Conservation (phyloP, 1,284 basidiomycete genomes). For the Neolentinus lepideus region DNA sequence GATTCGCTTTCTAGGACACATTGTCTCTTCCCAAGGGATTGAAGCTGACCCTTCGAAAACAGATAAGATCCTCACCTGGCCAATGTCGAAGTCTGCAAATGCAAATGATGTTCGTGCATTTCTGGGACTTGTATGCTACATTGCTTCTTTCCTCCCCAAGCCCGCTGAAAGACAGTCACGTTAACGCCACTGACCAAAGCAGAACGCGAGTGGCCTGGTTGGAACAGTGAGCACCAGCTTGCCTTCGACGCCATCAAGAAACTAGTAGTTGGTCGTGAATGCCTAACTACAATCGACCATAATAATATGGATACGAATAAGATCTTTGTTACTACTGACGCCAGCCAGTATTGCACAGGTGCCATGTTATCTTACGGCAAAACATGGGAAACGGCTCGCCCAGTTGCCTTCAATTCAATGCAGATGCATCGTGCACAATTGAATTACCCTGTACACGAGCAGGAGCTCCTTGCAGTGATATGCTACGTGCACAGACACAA, state of each 20-base stretch:
- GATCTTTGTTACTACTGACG: constrained; percentile 30
- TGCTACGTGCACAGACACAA: too few relatives aligned
- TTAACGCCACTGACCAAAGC: constrained; percentile 25
- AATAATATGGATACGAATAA: constrained; percentile 19
- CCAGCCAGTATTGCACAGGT: constrained; percentile 24
- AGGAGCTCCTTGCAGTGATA: constrained; percentile 27
- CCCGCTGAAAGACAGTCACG: constrained; percentile 24
- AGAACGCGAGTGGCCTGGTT: constrained; percentile 22
- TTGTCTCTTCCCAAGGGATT: constrained; percentile 7
- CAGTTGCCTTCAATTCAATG: constrained; percentile 25
- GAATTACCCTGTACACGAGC: constrained; percentile 30
- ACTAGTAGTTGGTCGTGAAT: constrained; percentile 18
- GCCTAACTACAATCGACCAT: constrained; percentile 26
- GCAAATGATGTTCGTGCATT: constrained; percentile 23
- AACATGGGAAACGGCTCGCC: constrained; percentile 20
- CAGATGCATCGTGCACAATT: constrained; percentile 8
- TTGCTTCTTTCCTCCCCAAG: constrained; percentile 24
- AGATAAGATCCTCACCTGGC: constrained; percentile 27
- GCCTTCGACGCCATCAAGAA: constrained; percentile 33
- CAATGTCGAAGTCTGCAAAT: constrained; percentile 10
- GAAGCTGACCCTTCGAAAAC: constrained; percentile 24
- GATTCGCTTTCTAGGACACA: constrained; percentile 20
- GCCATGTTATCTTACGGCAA: constrained; percentile 24
- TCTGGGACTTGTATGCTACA: constrained; percentile 29
- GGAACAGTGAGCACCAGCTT: constrained; percentile 19